Base-by-base conservation (phyloP, 345 rosid genomes). In the Eucalyptus guilfoylei region DNA sequence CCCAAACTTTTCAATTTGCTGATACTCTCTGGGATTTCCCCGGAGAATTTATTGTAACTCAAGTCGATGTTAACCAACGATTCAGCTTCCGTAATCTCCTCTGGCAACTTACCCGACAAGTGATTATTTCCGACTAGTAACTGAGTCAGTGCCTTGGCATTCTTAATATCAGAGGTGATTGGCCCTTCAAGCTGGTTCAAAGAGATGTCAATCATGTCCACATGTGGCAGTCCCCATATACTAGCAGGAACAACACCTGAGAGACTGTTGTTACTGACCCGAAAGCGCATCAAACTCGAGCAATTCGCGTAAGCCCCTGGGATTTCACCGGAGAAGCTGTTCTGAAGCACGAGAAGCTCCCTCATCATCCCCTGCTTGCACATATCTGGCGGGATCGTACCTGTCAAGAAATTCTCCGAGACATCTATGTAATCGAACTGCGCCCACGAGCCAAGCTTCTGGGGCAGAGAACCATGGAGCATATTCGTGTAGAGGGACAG, bases 381-480 rank as follows among this genome's bases (percentile, higher is more conserved):
- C 99, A 97, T 97, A 85, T 96, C 91, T 1, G 99, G 96, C 3
- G 99, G 99, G 88, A 97, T 94, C 9, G 95, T 89, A 67, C 99
- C 99, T 1, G 95, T 93, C 89, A 97, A 54, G 11, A 86, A 80
- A 91, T 97, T 97, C 92, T 95, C 99, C 1, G 99, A 95, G 5
- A 95, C 98, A 64, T 97, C 99, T 88, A 97, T 93, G 95, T 87
- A 95, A 92, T 91, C 92, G 17, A 97, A 96, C 30, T 95, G 47
- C 9, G 99, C 90, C 92, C 95, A 93, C 1, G 97, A 95, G 80
- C 99, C 99, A 3, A 97, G 93, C 88, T 92, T 91, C 40, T 83
- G 92, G 86, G 99, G 99, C 34, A 97, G 91, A 62, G 97, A 85
- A 85, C 99, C 99, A 30, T 93, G 94, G 58, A 97, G 88, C 64